Conservation (phyloP, 2,329 filamentous ascomycete genomes). For the Aspergillus japonicus region DNA sequence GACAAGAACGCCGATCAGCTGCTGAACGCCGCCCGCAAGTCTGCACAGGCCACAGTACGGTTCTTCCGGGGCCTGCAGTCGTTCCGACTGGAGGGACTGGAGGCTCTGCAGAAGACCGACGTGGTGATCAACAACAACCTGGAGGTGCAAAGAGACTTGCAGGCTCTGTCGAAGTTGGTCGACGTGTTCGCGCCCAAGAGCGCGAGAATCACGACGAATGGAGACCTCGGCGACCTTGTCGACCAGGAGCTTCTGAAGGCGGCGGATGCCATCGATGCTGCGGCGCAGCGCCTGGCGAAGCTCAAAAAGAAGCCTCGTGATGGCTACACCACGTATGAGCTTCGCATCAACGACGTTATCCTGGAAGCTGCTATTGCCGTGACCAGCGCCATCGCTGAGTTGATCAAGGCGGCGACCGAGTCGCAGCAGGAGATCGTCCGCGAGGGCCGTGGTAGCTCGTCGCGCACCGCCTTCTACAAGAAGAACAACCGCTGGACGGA, state of each 20-base stretch:
- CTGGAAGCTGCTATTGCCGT: constrained; percentile 90
- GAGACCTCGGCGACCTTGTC: constrained; percentile 89
- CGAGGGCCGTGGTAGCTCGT: constrained; percentile 82
- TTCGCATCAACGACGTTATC: constrained; percentile 93
- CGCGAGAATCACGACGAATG: constrained; percentile 72
- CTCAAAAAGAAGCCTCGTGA: constrained; percentile 96
- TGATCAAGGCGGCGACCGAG: constrained; percentile 90
- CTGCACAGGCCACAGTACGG: constrained; percentile 81
- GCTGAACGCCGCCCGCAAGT: constrained; percentile 75
- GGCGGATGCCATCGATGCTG: constrained; percentile 90
- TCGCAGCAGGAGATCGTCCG: constrained; percentile 97
- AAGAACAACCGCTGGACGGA: constrained; percentile 99
- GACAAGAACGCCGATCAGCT: constrained; percentile 91
- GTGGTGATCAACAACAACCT: constrained; percentile 97
- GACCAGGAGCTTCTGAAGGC: constrained; percentile 90
- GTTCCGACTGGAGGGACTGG: constrained; percentile 87
- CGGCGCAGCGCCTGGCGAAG: constrained; percentile 83
- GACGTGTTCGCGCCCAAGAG: constrained; percentile 89
- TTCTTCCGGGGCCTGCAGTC: constrained; percentile 95
- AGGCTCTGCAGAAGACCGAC: constrained; percentile 88
- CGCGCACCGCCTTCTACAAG: constrained; percentile 95
- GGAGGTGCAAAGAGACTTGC: constrained; percentile 90
- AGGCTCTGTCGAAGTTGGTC: constrained; percentile 88
- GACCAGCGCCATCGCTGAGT: constrained; percentile 85
- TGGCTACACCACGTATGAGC: constrained; percentile 91